These are phyloP conservation scores for Tulasnella sp. DNA, from an alignment of 768 basidiomycete species.

Conservation along the genomic window DNA sequence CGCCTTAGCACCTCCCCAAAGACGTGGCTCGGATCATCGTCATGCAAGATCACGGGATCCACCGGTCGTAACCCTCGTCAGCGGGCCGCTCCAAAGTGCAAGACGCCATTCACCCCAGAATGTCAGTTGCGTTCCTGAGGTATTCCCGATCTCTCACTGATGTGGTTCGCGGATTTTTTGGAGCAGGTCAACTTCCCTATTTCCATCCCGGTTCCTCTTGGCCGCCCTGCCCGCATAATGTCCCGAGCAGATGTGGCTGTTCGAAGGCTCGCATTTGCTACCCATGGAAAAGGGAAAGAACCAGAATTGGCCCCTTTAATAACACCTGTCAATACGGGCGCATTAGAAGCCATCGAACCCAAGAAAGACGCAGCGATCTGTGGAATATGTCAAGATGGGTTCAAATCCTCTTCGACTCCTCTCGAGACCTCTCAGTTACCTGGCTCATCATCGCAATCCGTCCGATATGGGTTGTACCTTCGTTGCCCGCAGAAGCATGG, in stretches of 20 bases:
- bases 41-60: not conserved
- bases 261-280: not conserved
- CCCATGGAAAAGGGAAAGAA: not conserved
- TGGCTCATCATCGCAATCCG: not conserved
- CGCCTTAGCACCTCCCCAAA: not conserved
- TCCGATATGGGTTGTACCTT: not conserved
- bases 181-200: not conserved
- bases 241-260: not conserved
- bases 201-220: not conserved
- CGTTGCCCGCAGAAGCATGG: not conserved
- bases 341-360: not conserved
- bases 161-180: not conserved
- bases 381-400: slow-evolving; percentile 10
- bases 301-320: not conserved
- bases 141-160: not conserved
- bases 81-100: not conserved
- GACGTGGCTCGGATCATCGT: not conserved
- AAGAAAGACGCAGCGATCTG: not conserved
- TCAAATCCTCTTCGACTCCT: not conserved
- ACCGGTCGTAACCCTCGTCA: not conserved
- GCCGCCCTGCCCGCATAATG: not conserved
- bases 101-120: not conserved
- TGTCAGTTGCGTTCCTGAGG: not conserved
- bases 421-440: not conserved
- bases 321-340: not conserved